Conservation (phyloP, 108 stramenopile genomes). For the Stephanodiscus triporus region DNA sequence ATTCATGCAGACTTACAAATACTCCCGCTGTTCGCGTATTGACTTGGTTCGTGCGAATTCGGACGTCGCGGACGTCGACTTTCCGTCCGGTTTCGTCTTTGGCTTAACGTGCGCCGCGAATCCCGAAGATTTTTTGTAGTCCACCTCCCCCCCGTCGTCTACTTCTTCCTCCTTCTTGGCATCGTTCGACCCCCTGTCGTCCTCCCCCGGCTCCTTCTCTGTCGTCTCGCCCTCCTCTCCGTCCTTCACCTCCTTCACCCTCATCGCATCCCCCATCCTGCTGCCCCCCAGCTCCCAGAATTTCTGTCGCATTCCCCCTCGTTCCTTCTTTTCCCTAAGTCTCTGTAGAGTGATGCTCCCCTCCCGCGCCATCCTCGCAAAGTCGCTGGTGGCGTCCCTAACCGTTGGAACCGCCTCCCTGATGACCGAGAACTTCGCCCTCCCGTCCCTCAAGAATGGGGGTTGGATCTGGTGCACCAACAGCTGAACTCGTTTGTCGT, state of each 20-base stretch:
- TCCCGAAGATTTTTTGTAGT: slow-evolving; percentile 89
- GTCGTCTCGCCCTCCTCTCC: slow-evolving; percentile 35
- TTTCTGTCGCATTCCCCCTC: slow-evolving; percentile 92
- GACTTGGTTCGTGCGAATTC: slow-evolving; percentile 90
- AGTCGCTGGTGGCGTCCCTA: slow-evolving; percentile 84
- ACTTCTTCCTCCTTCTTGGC: slow-evolving; percentile 36
- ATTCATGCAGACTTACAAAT: too few species aligned
- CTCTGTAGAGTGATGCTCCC: slow-evolving; percentile 81
- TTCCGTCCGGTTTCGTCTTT: slow-evolving; percentile 43
- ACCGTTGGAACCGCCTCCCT: slow-evolving; percentile 88
- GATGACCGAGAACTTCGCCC: slow-evolving; percentile 82
- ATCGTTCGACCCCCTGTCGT: slow-evolving; percentile 24
- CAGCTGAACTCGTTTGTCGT: slow-evolving; percentile 75
- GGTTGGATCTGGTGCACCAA: slow-evolving; percentile 96
- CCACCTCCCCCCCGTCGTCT: slow-evolving; percentile 66
- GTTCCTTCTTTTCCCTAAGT: slow-evolving; percentile 87
- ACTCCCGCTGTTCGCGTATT: slow-evolving; percentile 93
- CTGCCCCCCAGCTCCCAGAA: slow-evolving; percentile 99
- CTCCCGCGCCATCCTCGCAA: slow-evolving; percentile 91
- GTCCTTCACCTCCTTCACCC: slow-evolving; percentile 60
- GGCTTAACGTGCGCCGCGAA: slow-evolving; percentile 88
- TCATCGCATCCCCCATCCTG: slow-evolving; percentile 93
- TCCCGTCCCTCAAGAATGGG: slow-evolving; percentile 90
- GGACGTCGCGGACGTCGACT: slow-evolving; percentile 51
- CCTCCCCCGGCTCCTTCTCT: slow-evolving; percentile 21